Evolutionary conservation across 305 asterid genomes (phyloP).

Genomic region (Ilex paraguariensis): DNA sequence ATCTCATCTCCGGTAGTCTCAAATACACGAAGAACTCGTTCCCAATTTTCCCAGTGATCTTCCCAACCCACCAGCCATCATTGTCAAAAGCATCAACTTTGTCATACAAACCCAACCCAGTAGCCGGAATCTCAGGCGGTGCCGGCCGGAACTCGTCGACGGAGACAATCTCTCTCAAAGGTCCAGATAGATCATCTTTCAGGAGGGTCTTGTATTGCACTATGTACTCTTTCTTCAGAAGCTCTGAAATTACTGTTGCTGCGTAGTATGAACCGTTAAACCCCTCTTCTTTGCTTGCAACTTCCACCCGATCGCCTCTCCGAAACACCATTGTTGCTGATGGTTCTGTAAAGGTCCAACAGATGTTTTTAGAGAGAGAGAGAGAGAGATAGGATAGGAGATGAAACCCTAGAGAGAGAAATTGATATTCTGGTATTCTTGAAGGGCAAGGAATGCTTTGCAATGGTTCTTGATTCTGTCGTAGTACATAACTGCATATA

Average conservation of each 20-base stretch:
- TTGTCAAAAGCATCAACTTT: constrained; percentile 18
- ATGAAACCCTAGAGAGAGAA: too few relatives aligned
- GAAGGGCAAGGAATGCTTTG: too few relatives aligned
- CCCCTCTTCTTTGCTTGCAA: constrained; percentile 7
- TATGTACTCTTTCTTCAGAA: constrained; percentile 1
- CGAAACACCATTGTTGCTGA: background rate
- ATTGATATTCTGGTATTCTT: too few relatives aligned
- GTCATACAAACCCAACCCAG: background rate
- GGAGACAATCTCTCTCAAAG: constrained; percentile 13
- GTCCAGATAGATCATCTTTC: constrained; percentile 14
- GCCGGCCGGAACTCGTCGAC: constrained; percentile 9
- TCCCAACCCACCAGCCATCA: constrained; percentile 30
- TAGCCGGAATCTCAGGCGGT: constrained; percentile 1
- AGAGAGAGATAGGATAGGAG: too few relatives aligned
- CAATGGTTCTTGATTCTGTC: too few relatives aligned
- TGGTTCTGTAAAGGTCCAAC: background rate
- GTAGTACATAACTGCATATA: too few relatives aligned
- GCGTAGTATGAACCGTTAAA: constrained; percentile 11
- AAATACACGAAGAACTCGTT: constrained; percentile 13
- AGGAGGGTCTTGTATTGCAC: constrained; percentile 8
- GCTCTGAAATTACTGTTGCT: constrained; percentile 1
- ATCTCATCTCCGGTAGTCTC: constrained; percentile 13
- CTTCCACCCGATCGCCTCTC: constrained; percentile 3
- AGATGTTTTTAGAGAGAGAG: too few relatives aligned
- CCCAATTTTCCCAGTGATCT: constrained; percentile 10